Percentiles rank a stretch among this genome's conserved stretches.
Evolutionary conservation across 257 asterid species (phyloP).

Genomic region (Penstemon davidsonii): DNA sequence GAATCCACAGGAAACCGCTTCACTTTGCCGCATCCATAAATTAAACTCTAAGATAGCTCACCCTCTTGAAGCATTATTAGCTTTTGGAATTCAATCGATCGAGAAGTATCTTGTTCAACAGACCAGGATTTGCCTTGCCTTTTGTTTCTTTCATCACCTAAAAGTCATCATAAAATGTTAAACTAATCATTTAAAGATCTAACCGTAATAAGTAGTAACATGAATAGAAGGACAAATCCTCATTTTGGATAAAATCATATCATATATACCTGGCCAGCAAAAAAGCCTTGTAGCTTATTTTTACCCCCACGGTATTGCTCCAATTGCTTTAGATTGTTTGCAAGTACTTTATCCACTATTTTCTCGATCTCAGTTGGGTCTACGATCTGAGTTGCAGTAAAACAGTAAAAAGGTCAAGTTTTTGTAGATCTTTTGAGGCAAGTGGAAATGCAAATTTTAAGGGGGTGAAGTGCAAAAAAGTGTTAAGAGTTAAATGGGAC

Average conservation of each 20-base stretch:
- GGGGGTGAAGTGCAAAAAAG: background rate
- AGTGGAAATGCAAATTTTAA: background rate
- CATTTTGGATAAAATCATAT: conserved; percentile 19
- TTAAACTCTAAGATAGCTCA: too few species aligned
- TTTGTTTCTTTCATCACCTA: conserved; percentile 92
- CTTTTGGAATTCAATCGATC: conserved; percentile 61
- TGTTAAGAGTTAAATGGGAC: background rate
- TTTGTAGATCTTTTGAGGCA: background rate
- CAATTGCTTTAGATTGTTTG: conserved; percentile 78
- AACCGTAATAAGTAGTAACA: conserved; percentile 9
- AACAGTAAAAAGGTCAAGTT: background rate
- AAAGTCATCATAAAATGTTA: conserved; percentile 11
- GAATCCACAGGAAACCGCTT: background rate
- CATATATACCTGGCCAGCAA: conserved; percentile 85
- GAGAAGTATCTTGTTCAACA: conserved; percentile 79
- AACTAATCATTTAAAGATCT: conserved; percentile 3
- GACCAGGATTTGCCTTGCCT: conserved; percentile 91
- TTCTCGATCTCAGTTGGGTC: conserved; percentile 87
- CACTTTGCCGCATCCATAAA: background rate
- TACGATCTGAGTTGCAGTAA: conserved; percentile 53
- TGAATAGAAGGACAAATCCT: conserved; percentile 3
- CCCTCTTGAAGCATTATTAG: conserved; percentile 31
- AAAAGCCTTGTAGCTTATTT: conserved; percentile 89
- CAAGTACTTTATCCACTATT: conserved; percentile 82
- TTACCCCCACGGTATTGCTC: conserved; percentile 88